Conservation (phyloP, 2,329 filamentous ascomycete species). For the Cladosporium sp. region DNA sequence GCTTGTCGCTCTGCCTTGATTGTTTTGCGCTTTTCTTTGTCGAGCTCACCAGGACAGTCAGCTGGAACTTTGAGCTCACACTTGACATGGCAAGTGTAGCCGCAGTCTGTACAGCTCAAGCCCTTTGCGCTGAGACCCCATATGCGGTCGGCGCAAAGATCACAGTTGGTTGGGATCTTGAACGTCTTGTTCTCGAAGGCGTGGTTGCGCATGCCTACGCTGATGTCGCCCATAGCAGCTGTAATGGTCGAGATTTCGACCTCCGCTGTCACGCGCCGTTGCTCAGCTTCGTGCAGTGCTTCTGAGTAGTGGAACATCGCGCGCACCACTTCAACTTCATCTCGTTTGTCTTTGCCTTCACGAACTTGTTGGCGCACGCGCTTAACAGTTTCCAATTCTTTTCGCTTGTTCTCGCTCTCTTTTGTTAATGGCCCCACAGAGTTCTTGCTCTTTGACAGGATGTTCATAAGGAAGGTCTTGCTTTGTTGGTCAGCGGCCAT, state of each 20-base stretch:
- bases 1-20: slow-evolving; percentile 82
- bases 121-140: slow-evolving; percentile 97
- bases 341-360: slow-evolving; percentile 80
- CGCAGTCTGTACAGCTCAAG: slow-evolving; percentile 92
- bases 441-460: slow-evolving; percentile 83
- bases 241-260: slow-evolving; percentile 92
- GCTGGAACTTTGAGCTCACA: slow-evolving; percentile 98
- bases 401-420: slow-evolving; percentile 79
- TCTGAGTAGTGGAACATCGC: slow-evolving; percentile 83
- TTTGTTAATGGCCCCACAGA: slow-evolving; percentile 74
- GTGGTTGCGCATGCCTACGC: slow-evolving; percentile 87
- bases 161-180: slow-evolving; percentile 98
- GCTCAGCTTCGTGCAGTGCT: slow-evolving; percentile 76
- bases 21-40: slow-evolving; percentile 93
- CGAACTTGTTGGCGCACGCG: slow-evolving; percentile 69
- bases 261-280: slow-evolving; percentile 79
- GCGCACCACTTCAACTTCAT: slow-evolving; percentile 79
- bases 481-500: slow-evolving; percentile 85
- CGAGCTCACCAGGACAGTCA: slow-evolving; percentile 89
- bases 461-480: slow-evolving; percentile 86
- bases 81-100: slow-evolving; percentile 97
- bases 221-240: slow-evolving; percentile 85
- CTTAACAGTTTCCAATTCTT: slow-evolving; percentile 77
- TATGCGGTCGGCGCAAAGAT: slow-evolving; percentile 91
- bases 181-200: slow-evolving; percentile 99